Evolutionary conservation across 768 basidiomycete genomes (phyloP).

Genomic region (Tylopilus sp.): DNA sequence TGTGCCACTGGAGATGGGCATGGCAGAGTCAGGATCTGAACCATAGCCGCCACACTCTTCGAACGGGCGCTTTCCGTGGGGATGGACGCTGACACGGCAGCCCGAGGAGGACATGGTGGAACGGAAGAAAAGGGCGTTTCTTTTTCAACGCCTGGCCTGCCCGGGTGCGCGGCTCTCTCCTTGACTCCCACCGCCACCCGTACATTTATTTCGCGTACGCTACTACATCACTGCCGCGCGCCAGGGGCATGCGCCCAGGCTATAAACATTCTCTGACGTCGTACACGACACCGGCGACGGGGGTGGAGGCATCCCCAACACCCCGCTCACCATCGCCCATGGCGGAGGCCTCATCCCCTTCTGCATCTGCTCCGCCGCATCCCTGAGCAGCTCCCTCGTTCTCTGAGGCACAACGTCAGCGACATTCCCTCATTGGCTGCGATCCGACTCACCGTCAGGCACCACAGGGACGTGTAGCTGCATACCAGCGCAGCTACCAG

Average conservation of each 20-base stretch:
- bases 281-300: slow-evolving; percentile 6
- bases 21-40: slow-evolving; percentile 29
- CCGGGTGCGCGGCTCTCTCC: slow-evolving; percentile 9
- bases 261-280: slow-evolving; percentile 6
- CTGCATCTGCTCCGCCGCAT: not conserved
- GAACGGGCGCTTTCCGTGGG: slow-evolving; percentile 32
- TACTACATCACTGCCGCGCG: slow-evolving; percentile 1
- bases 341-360: not conserved
- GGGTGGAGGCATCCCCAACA: not conserved
- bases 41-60: slow-evolving; percentile 34
- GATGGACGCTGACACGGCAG: slow-evolving; percentile 23
- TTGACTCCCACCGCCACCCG: slow-evolving; percentile 10
- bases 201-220: not conserved
- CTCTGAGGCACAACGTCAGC: slow-evolving; percentile 11
- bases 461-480: slow-evolving; percentile 63
- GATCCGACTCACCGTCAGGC: slow-evolving; percentile 55
- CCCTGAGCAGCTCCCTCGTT: not conserved
- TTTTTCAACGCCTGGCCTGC: not conserved
- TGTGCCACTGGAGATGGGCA: slow-evolving; percentile 30
- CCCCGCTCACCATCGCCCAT: not conserved
- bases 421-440: not conserved
- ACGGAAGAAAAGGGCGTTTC: slow-evolving; percentile 4
- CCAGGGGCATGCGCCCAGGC: not conserved
- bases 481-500: slow-evolving; percentile 64
- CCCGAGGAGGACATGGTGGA: slow-evolving; percentile 26